Conservation (phyloP, 2,329 filamentous ascomycete species). For the Penicillium psychrosexuale region DNA sequence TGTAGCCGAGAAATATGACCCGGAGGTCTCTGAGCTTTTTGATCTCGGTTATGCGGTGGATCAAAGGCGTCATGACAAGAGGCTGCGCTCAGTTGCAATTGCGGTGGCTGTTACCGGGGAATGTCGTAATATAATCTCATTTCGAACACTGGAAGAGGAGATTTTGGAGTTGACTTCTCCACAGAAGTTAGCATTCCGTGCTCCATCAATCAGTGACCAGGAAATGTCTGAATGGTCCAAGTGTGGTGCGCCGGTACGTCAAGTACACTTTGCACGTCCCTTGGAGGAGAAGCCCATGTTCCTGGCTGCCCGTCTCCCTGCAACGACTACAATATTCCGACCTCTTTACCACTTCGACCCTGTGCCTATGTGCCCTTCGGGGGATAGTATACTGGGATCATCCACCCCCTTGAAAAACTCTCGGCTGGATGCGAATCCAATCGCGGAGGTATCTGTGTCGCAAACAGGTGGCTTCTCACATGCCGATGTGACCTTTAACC, state of each 20-base stretch:
- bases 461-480: constrained; percentile 49
- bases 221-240: constrained; percentile 50
- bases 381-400: constrained; percentile 11
- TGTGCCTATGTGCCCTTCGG: constrained; percentile 21
- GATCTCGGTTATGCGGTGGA: constrained; percentile 50
- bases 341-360: constrained; percentile 36
- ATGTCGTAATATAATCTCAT: constrained; percentile 47
- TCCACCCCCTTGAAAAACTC: constrained; percentile 32
- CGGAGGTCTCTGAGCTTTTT: constrained; percentile 42
- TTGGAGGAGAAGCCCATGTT: constrained; percentile 43
- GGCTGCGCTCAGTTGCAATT: constrained; percentile 33
- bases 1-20: constrained; percentile 33
- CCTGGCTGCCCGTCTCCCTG: constrained; percentile 51
- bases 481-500: constrained; percentile 58
- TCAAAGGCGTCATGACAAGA: constrained; percentile 27
- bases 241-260: constrained; percentile 51
- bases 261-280: constrained; percentile 51
- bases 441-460: constrained; percentile 44
- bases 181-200: constrained; percentile 27
- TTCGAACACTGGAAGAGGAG: constrained; percentile 40
- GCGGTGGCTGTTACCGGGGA: constrained; percentile 43
- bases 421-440: constrained; percentile 46
- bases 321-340: constrained; percentile 49
- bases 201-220: constrained; percentile 42
- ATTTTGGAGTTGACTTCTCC: constrained; percentile 19